phyloP scores from a whole-genome alignment of 495 filamentous ascomycete genomes.

The Podospora tetraspora region DNA sequence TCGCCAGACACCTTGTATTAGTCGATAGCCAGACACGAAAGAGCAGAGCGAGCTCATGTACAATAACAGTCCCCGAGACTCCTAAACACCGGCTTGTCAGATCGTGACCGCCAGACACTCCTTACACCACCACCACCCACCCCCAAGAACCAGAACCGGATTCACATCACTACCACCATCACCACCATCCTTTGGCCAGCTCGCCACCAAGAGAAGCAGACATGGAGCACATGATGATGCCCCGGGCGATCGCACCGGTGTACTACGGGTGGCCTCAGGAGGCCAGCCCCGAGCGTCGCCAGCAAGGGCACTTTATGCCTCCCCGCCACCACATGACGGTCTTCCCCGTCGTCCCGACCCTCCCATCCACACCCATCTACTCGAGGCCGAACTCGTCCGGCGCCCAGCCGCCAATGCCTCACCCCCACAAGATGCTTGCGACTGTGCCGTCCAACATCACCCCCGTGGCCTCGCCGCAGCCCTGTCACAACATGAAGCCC shows the following conservation, averaged over 20 bases:
- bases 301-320: slow-evolving; percentile 76
- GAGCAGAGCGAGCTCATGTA: slow-evolving; percentile 34
- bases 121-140: slow-evolving; percentile 27
- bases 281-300: slow-evolving; percentile 64
- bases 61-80: slow-evolving; percentile 40
- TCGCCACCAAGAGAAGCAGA: slow-evolving; percentile 16
- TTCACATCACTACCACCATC: slow-evolving; percentile 24
- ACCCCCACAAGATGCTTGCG: slow-evolving; percentile 51
- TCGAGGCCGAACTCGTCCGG: slow-evolving; percentile 63
- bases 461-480: slow-evolving; percentile 72
- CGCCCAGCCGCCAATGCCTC: slow-evolving; percentile 54
- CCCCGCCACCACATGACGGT: slow-evolving; percentile 48
- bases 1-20: background rate
- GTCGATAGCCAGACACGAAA: background rate
- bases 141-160: slow-evolving; percentile 32
- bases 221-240: slow-evolving; percentile 42
- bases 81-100: slow-evolving; percentile 33
- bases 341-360: slow-evolving; percentile 49
- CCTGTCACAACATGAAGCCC: slow-evolving; percentile 59
- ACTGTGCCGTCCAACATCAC: slow-evolving; percentile 57
- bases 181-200: slow-evolving; percentile 46
- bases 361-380: slow-evolving; percentile 66
- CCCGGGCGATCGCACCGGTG: slow-evolving; percentile 64
- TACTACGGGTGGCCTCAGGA: slow-evolving; percentile 93
- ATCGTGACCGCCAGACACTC: slow-evolving; percentile 45